phyloP scores from a whole-genome alignment of 108 stramenopile genomes.

The Parietichytrium sp. region DNA sequence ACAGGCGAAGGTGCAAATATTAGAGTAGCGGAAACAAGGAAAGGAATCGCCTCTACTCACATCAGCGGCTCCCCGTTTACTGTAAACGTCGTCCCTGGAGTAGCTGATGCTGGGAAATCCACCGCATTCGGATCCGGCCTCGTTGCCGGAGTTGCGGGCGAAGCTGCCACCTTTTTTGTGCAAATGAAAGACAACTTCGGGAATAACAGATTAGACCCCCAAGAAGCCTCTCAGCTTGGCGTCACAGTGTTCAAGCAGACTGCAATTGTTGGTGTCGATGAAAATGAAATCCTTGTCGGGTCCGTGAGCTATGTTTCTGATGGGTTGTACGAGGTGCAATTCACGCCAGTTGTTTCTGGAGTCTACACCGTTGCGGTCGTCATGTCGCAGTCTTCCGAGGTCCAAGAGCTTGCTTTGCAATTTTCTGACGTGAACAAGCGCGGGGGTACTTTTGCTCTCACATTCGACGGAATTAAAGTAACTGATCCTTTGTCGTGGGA shows the following conservation, averaged over 20 bases:
- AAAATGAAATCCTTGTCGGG: constrained; percentile 46
- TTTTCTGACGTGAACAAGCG: constrained; percentile 49
- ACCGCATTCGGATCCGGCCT: constrained; percentile 70
- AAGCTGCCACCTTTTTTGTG: constrained; percentile 59
- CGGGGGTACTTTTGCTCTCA: constrained; percentile 57
- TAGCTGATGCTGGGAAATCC: constrained; percentile 52
- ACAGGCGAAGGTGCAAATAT: constrained; percentile 54
- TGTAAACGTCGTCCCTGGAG: constrained; percentile 57
- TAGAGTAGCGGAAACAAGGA: constrained; percentile 40
- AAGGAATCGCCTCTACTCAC: constrained; percentile 51
- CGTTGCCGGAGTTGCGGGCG: constrained; percentile 60
- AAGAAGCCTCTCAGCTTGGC: constrained; percentile 48
- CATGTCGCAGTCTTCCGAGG: constrained; percentile 52
- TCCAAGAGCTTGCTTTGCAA: constrained; percentile 56
- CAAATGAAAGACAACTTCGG: constrained; percentile 71
- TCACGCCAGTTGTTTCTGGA: constrained; percentile 58
- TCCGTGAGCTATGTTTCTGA: constrained; percentile 48
- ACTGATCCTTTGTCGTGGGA: constrained; percentile 66
- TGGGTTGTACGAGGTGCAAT: constrained; percentile 63
- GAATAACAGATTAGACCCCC: constrained; percentile 64
- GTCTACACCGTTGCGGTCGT: constrained; percentile 65
- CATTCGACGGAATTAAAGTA: constrained; percentile 41
- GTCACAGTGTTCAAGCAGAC: constrained; percentile 58
- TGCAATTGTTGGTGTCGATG: constrained; percentile 11
- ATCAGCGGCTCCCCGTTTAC: constrained; percentile 64